phyloP scores from a whole-genome alignment of 176 grass and related monocot genomes.

The Oryza longistaminata region DNA sequence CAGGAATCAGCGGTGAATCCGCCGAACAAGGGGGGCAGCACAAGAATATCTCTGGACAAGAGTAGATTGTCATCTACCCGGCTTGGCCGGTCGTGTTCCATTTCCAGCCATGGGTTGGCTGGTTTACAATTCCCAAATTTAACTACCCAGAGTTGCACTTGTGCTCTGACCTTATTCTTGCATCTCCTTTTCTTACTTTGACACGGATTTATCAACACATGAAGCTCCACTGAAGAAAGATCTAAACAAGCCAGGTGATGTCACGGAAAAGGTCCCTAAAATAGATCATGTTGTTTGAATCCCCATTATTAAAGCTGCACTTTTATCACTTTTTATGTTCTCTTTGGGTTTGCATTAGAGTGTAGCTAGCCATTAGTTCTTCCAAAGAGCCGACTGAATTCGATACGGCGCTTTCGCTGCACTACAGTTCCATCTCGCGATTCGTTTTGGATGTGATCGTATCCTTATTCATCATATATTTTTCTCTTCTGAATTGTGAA shows the following conservation, averaged over 20 bases:
- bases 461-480: not conserved
- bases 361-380: constrained; percentile 13
- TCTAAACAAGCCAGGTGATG: not conserved
- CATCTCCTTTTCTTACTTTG: not conserved
- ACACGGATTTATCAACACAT: not conserved
- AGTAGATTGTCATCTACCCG: not conserved
- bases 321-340: constrained; percentile 36
- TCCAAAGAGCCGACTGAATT: constrained; percentile 25
- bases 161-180: not conserved
- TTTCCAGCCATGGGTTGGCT: not conserved
- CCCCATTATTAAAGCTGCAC: constrained; percentile 13
- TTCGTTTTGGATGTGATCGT: not conserved
- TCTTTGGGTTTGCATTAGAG: constrained; percentile 14
- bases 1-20: not conserved
- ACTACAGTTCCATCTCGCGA: constrained; percentile 14
- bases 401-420: constrained; percentile 36
- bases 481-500: not conserved
- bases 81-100: not conserved
- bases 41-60: not conserved
- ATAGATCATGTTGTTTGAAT: not conserved
- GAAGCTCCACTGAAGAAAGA: constrained; percentile 1
- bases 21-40: not conserved
- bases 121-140: not conserved
- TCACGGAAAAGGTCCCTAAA: not conserved
- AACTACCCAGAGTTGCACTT: not conserved